Evolutionary conservation across 371 early-diverging fungal genomes (phyloP).

Genomic region (Chytridium lagenaria): DNA sequence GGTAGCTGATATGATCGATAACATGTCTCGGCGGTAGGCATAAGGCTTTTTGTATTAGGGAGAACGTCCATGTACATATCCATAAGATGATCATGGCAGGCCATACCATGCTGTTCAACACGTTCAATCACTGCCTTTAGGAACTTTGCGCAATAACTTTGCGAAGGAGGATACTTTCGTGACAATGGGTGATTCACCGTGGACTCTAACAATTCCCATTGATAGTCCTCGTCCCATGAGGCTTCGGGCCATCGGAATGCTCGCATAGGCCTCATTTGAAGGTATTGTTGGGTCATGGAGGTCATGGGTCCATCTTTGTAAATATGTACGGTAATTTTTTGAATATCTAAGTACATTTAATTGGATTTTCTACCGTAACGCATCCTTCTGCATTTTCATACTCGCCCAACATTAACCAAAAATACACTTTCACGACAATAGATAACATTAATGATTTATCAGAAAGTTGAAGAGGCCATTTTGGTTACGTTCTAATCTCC

Average conservation of each 20-base stretch:
- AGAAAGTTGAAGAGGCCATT: no score
- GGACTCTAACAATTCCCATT: slow-evolving; percentile 13
- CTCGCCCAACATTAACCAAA: no score
- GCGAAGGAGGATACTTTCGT: slow-evolving; percentile 23
- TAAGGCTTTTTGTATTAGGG: background rate
- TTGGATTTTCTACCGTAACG: no score
- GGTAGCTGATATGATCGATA: slow-evolving; percentile 17
- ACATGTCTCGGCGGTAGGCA: background rate
- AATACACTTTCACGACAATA: no score
- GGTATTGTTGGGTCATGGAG: slow-evolving; percentile 28
- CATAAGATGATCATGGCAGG: slow-evolving; percentile 22
- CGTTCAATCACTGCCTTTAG: slow-evolving; percentile 35
- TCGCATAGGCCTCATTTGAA: slow-evolving; percentile 31
- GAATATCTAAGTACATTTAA: no score
- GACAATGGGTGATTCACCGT: slow-evolving; percentile 26
- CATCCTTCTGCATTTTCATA: no score
- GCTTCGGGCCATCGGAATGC: slow-evolving; percentile 15
- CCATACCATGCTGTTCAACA: slow-evolving; percentile 13
- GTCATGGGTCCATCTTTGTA: no score
- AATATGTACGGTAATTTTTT: no score
- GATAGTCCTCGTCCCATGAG: background rate
- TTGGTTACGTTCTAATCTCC: no score
- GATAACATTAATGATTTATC: no score
- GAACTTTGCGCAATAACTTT: slow-evolving; percentile 29
- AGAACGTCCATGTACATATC: slow-evolving; percentile 9